These are phyloP conservation scores for Phytophthora quininea DNA, from an alignment of 352 stramenopile genomes.

Conservation along the genomic window DNA sequence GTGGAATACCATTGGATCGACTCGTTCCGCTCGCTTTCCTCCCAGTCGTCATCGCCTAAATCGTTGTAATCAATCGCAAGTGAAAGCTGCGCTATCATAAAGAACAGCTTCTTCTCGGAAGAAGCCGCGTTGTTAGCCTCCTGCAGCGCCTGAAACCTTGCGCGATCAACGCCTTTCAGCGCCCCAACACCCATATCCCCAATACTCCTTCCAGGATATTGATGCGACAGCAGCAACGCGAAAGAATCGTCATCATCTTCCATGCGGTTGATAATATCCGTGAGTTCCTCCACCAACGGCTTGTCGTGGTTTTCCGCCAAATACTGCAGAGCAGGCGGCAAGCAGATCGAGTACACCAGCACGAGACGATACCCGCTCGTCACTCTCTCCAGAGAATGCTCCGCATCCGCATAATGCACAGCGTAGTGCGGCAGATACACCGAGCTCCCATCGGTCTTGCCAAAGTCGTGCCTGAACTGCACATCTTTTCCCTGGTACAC, in stretches of 20 bases:
- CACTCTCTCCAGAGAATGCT: slow-evolving; percentile 13
- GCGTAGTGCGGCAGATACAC: slow-evolving; percentile 11
- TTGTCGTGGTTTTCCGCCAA: neutral
- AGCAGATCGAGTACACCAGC: slow-evolving; percentile 20
- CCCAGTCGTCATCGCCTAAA: slow-evolving; percentile 8
- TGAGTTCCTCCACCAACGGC: neutral
- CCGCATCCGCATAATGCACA: slow-evolving; percentile 20
- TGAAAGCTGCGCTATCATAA: slow-evolving; percentile 18
- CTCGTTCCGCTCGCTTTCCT: slow-evolving; percentile 17
- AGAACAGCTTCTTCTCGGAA: slow-evolving; percentile 9
- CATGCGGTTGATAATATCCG: slow-evolving; percentile 33
- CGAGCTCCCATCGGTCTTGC: slow-evolving; percentile 4
- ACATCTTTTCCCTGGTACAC: slow-evolving; percentile 5
- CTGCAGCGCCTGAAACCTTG: slow-evolving; percentile 16
- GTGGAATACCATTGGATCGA: slow-evolving; percentile 12
- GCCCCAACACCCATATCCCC: slow-evolving; percentile 7
- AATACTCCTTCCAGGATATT: slow-evolving; percentile 19
- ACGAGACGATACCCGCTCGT: slow-evolving; percentile 16
- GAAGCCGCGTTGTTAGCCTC: slow-evolving; percentile 10
- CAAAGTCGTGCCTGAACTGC: slow-evolving; percentile 12
- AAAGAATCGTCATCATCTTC: slow-evolving; percentile 42
- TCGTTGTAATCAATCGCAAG: slow-evolving; percentile 21
- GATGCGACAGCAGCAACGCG: slow-evolving; percentile 15
- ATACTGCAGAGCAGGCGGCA: slow-evolving; percentile 3
- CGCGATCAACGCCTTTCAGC: slow-evolving; percentile 23